These are phyloP conservation scores for Oryza meyeriana DNA, from an alignment of 176 grass and related monocot species.

Conservation along the genomic window DNA sequence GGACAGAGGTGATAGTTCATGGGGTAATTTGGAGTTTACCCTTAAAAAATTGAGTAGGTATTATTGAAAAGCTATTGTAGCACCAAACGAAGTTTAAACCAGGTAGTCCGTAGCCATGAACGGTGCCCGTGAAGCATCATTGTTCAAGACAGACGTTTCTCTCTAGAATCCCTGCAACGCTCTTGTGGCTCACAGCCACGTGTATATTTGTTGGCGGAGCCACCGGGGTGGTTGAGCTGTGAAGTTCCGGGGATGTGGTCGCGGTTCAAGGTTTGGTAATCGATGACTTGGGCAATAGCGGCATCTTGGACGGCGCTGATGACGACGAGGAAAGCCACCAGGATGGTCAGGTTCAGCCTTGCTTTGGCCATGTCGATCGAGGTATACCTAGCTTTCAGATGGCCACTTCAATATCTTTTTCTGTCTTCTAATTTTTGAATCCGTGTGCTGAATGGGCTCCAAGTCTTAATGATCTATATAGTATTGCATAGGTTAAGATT, in stretches of 20 bases:
- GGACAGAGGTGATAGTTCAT: no score
- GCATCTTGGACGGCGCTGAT: background rate
- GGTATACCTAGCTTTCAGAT: no score
- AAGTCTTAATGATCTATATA: background rate
- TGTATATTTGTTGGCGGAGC: background rate
- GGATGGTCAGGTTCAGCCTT: background rate
- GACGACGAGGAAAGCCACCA: slow-evolving; percentile 20
- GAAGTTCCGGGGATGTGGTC: background rate
- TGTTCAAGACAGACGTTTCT: background rate
- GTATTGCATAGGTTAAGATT: background rate
- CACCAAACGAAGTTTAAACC: no score
- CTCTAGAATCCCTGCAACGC: background rate
- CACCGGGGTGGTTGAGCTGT: background rate
- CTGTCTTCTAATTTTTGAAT: background rate
- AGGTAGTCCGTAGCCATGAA: no score
- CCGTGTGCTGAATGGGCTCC: no score
- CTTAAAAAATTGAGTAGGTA: no score
- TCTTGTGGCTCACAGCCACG: background rate
- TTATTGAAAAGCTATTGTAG: no score
- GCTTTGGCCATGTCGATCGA: slow-evolving; percentile 13
- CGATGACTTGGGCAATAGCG: background rate
- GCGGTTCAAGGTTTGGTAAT: background rate
- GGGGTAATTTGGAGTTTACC: no score
- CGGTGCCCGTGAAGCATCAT: no score
- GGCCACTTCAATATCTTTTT: no score